Conservation (phyloP, 202 grass and related monocot genomes). For the Tripidium arundinaceum region DNA sequence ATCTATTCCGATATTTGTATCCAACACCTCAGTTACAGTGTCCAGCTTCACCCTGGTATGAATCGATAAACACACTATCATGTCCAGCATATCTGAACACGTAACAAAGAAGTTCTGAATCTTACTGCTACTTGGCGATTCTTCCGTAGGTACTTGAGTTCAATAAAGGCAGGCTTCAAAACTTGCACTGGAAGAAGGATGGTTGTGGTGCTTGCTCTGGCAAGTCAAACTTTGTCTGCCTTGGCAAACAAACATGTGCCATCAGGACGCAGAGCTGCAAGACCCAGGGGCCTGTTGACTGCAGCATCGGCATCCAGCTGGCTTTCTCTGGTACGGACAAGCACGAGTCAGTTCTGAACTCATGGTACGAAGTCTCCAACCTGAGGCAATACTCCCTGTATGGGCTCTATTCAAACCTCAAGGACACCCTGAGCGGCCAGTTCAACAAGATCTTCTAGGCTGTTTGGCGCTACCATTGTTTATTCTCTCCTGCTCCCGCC, state of each 20-base stretch:
- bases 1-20: slow-evolving; percentile 64
- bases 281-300: slow-evolving; percentile 71
- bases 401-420: slow-evolving; percentile 80
- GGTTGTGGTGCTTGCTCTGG: slow-evolving; percentile 63
- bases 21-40: slow-evolving; percentile 63
- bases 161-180: slow-evolving; percentile 84
- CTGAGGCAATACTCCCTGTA: slow-evolving; percentile 88
- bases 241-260: slow-evolving; percentile 69
- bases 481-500: slow-evolving; percentile 25
- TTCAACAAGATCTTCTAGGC: slow-evolving; percentile 68
- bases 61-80: neutral
- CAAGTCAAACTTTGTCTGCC: slow-evolving; percentile 67
- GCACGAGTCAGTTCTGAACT: slow-evolving; percentile 84
- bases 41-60: slow-evolving; percentile 96
- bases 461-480: neutral
- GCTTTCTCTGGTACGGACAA: slow-evolving; percentile 94
- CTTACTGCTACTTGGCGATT: neutral
- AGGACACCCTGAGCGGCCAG: slow-evolving; percentile 61
- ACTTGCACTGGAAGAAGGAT: slow-evolving; percentile 90
- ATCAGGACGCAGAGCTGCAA: slow-evolving; percentile 72
- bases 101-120: slow-evolving; percentile 8
- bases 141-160: slow-evolving; percentile 79
- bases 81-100: neutral
- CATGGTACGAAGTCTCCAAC: slow-evolving; percentile 96
- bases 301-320: slow-evolving; percentile 87